These are phyloP conservation scores for Agapanthus africanus DNA, from an alignment of 106 monocot species.

Conservation along the genomic window DNA sequence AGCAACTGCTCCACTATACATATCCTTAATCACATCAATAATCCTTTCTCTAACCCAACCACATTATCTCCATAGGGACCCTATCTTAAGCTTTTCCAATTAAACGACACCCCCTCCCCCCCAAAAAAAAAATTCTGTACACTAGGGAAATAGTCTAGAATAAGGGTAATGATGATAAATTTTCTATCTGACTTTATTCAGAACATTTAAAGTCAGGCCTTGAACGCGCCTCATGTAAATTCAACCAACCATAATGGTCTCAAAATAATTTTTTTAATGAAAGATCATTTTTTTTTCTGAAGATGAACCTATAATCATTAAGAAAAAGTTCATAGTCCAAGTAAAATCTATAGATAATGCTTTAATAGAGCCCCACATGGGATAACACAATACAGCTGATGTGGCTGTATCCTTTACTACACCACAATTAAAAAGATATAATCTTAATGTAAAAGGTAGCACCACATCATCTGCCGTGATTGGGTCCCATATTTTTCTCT, in stretches of 20 bases:
- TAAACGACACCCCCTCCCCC: too few species aligned
- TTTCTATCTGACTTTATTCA: too few species aligned
- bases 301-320: not conserved
- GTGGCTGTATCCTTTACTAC: not conserved
- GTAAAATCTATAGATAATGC: not conserved
- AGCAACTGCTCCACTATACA: too few species aligned
- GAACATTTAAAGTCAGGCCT: not conserved
- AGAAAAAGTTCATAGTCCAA: not conserved
- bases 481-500: not conserved
- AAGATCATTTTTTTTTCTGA: not conserved
- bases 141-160: too few species aligned
- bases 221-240: not conserved
- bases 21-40: too few species aligned
- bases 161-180: too few species aligned
- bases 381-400: not conserved
- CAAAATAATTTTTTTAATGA: not conserved
- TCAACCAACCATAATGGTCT: not conserved
- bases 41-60: too few species aligned
- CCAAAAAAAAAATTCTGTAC: too few species aligned
- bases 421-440: not conserved
- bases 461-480: conserved; percentile 3
- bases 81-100: too few species aligned
- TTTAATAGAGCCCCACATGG: not conserved
- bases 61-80: too few species aligned
- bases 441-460: not conserved